Evolutionary conservation across 2,329 filamentous ascomycete genomes (phyloP), one percentile per base, ranked within the genome.

Genomic region (Talaromyces sp.): DNA sequence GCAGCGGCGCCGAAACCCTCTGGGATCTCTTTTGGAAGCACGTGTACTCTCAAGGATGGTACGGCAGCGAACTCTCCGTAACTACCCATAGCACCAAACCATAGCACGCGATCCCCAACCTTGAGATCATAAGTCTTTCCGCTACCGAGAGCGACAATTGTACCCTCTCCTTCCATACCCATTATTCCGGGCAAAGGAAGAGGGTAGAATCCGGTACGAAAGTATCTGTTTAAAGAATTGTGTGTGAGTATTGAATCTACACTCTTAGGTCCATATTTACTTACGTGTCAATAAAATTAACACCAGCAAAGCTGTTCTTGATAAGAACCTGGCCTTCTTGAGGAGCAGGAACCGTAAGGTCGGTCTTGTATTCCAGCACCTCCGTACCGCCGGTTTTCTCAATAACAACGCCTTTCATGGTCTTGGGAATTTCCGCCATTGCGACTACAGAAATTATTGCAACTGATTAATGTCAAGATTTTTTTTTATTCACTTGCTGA

Each of bases 281-380:
- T n/a, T 31, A 59, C 35, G 84, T 94, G 78, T 95, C 92, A 71
- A 95, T 93, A 80, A 85, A 95, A 78, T 95, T 95, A 68, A 95
- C 82, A 67, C 91, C 92, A 57, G 89, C 82, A 73, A 84, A 90
- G 68, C 88, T 85, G 76, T 94, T 94, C 78, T 89, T 89, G 67
- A 96, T 85, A 8, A 95, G 84, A 17, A 95, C 79, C 68, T 94
- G 83, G 62, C 86, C 87, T 9, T 87, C 84, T 33, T 84, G 82
- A 5, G 84, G 85, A 61, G 82, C 77, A 0, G 91, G 90, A 1
- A 94, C 85, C 9, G 88, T 86, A 1, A 91, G 75, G 72, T 91
- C 87, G n/a, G 85, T 87, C 71, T 84, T 88, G 76, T 89, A 86
- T 72, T 91, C 79, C 10, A 92, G 79, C n/a, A 90, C 89, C 35